Percentiles rank a stretch among this genome's conserved stretches.
These are phyloP conservation scores for Annona squamosa DNA, from an alignment of 164 flowering plant genomes.

Conservation along the genomic window DNA sequence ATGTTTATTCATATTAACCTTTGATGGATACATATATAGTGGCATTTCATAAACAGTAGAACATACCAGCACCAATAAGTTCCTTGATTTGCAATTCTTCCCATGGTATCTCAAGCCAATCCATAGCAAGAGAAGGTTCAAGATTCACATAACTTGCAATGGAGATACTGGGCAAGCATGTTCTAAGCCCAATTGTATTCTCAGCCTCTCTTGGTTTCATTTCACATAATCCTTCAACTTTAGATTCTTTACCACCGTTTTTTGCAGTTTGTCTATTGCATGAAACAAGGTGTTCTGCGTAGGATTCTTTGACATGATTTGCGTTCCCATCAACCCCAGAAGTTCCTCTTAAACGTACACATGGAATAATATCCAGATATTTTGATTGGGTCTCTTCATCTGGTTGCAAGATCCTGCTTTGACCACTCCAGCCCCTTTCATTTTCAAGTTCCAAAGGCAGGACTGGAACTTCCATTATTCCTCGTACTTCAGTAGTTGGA, in stretches of 20 bases:
- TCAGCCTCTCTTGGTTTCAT: conserved; percentile 24
- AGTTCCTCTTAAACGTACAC: conserved; percentile 12
- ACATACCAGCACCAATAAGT: conserved; percentile 88
- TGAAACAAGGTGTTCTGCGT: conserved; percentile 23
- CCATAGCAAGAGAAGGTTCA: conserved; percentile 95
- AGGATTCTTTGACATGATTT: conserved; percentile 18
- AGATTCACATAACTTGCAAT: conserved; percentile 62
- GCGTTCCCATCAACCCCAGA: conserved; percentile 18
- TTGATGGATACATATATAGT: neutral
- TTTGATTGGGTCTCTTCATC: conserved; percentile 20
- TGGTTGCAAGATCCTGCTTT: conserved; percentile 15
- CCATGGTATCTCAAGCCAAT: conserved; percentile 97
- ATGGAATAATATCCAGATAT: conserved; percentile 18
- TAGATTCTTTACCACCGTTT: conserved; percentile 20
- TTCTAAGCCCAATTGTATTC: conserved; percentile 14
- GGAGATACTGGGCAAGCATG: conserved; percentile 20
- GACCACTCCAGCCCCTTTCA: conserved; percentile 5
- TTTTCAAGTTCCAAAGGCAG: conserved; percentile 19
- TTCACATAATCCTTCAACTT: conserved; percentile 19
- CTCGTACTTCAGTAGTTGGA: conserved; percentile 15
- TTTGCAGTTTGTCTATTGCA: conserved; percentile 17
- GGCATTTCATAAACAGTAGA: neutral
- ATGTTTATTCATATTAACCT: neutral
- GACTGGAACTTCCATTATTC: conserved; percentile 16
- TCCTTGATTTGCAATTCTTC: conserved; percentile 88